Conservation (phyloP, 2,329 filamentous ascomycete species). For the Fusarium devonianum region DNA sequence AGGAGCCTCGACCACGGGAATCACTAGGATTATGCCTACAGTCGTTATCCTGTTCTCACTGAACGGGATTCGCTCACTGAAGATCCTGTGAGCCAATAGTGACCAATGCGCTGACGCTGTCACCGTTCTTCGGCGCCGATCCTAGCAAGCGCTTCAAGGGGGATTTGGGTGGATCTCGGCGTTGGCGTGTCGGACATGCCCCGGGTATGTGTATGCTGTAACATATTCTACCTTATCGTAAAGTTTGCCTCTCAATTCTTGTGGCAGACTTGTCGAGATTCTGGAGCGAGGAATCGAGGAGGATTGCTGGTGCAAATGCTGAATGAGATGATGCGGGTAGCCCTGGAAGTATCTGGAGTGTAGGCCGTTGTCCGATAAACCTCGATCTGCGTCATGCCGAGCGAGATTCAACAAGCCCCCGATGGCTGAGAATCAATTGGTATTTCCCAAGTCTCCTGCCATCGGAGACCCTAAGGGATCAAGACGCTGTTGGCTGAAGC, state of each 20-base stretch:
- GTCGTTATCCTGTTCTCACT: neutral
- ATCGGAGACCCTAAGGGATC: slow-evolving; percentile 13
- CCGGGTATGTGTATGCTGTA: no score
- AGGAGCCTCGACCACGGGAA: slow-evolving; percentile 4
- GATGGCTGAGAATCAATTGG: neutral
- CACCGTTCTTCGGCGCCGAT: slow-evolving; percentile 8
- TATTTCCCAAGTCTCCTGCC: neutral
- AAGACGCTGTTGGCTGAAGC: slow-evolving; percentile 13
- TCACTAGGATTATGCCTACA: neutral
- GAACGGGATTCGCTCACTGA: neutral
- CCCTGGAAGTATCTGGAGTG: no score
- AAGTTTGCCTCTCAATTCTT: no score
- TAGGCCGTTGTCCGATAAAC: neutral
- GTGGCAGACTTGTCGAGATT: no score
- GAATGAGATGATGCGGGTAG: no score
- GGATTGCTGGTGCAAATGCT: no score
- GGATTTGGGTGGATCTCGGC: slow-evolving; percentile 2
- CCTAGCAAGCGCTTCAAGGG: slow-evolving; percentile 12
- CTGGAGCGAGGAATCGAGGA: no score
- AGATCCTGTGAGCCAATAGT: slow-evolving; percentile 4
- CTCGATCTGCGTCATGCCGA: neutral
- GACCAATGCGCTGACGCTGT: slow-evolving; percentile 1
- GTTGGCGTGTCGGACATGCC: slow-evolving; percentile 5
- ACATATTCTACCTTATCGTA: no score
- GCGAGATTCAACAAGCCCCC: neutral